A percentile compares a stretch with the other conserved stretches of the same genome.
These are phyloP conservation scores for Ambrosiella beaveri DNA, from an alignment of 2,329 filamentous ascomycete species.

Conservation along the genomic window DNA sequence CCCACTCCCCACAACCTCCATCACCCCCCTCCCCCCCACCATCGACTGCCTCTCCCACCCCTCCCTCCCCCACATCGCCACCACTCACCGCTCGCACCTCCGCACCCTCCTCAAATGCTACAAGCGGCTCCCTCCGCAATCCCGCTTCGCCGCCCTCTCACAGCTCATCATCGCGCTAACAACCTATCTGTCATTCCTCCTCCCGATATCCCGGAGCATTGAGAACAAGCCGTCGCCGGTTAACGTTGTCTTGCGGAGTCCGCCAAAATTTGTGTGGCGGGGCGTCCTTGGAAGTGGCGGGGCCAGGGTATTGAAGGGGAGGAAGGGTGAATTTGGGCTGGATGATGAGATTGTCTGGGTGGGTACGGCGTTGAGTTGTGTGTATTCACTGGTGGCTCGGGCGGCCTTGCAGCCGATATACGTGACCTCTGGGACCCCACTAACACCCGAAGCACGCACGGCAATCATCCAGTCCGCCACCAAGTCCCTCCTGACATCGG, in stretches of 20 bases:
- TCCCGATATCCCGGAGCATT: constrained; percentile 27
- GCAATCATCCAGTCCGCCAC: constrained; percentile 57
- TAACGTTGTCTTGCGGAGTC: constrained; percentile 12
- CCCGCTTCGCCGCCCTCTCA: constrained; percentile 53
- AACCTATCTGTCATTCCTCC: constrained; percentile 67
- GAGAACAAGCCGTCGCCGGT: constrained; percentile 15
- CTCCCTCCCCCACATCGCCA: constrained; percentile 66
- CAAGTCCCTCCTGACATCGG: constrained; percentile 58
- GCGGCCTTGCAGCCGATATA: constrained; percentile 58
- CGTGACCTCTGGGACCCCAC: constrained; percentile 41
- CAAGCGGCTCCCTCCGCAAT: constrained; percentile 61
- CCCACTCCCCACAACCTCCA: constrained; percentile 72
- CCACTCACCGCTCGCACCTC: constrained; percentile 68
- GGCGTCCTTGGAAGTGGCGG: constrained; percentile 39
- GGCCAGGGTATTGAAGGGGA: constrained; percentile 29
- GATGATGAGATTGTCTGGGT: constrained; percentile 73
- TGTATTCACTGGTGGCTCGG: constrained; percentile 56
- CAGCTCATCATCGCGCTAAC: constrained; percentile 52
- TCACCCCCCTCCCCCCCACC: constrained; percentile 62
- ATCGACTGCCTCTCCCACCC: constrained; percentile 73
- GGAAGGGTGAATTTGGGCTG: constrained; percentile 47
- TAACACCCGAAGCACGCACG: constrained; percentile 48
- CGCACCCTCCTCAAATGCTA: constrained; percentile 73
- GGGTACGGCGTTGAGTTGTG: constrained; percentile 59
- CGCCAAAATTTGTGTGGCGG: constrained; percentile 64